Conservation (phyloP, 78 protist species). For the Diacronema lutheri region DNA sequence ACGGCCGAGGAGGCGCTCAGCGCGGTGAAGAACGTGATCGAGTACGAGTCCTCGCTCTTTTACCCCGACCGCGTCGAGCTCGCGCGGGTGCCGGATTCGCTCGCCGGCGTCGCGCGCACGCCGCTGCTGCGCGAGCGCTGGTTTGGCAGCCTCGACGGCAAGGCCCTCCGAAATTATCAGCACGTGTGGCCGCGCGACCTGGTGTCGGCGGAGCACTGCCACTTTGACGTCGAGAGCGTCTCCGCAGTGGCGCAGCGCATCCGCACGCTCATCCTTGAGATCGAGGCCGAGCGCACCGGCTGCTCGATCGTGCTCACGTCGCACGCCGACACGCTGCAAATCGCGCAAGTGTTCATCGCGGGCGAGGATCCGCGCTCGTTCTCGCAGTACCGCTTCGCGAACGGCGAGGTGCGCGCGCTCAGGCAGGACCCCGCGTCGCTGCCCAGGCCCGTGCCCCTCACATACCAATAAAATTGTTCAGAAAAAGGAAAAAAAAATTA, state of each 20-base stretch:
- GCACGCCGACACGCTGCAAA: slow-evolving; percentile 37
- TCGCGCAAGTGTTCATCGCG: slow-evolving; percentile 21
- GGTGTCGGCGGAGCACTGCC: not conserved
- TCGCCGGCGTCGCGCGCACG: not conserved
- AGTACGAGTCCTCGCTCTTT: not conserved
- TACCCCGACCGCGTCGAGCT: too few species aligned
- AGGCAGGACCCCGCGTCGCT: too few species aligned
- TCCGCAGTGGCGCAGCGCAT: not conserved
- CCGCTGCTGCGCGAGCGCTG: not conserved
- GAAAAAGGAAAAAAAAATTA: too few species aligned
- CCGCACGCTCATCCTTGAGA: not conserved
- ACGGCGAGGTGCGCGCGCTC: not conserved
- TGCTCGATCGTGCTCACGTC: slow-evolving; percentile 5
- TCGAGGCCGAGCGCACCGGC: not conserved
- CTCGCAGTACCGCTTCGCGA: not conserved
- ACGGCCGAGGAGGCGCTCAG: not conserved
- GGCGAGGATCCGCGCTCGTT: not conserved
- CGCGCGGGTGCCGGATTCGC: not conserved
- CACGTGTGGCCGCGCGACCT: slow-evolving; percentile 4
- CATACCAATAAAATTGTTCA: too few species aligned
- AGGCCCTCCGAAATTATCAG: not conserved
- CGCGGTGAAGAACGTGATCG: not conserved
- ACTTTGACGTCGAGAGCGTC: not conserved
- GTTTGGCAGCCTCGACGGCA: not conserved
- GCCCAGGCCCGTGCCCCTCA: too few species aligned